Conservation (phyloP, 495 filamentous ascomycete species). For the Neurospora sp. region DNA sequence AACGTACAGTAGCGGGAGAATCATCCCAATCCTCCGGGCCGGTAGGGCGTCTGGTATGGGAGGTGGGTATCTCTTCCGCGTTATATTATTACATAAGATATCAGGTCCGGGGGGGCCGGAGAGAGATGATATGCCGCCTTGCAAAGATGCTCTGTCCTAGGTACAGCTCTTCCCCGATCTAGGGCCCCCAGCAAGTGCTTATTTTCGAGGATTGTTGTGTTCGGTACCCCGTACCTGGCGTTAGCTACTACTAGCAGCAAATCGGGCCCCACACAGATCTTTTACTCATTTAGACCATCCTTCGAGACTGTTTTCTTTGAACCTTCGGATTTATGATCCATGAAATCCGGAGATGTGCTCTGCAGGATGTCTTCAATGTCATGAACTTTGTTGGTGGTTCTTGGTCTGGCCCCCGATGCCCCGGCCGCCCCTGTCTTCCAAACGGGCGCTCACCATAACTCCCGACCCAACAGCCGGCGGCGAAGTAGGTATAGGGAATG, state of each 20-base stretch:
- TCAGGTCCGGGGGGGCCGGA: no score
- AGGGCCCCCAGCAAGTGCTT: neutral
- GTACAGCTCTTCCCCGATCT: neutral
- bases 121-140: no score
- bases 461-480: neutral
- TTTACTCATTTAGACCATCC: neutral
- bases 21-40: neutral
- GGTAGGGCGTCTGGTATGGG: neutral
- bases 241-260: neutral
- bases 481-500: neutral
- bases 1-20: neutral
- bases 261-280: neutral
- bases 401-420: neutral
- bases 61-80: neutral
- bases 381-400: neutral
- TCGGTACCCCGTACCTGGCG: neutral
- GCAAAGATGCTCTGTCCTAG: no score
- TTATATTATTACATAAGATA: neutral
- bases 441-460: neutral
- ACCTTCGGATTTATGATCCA: neutral
- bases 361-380: neutral
- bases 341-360: neutral
- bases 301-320: neutral
- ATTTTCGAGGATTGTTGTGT: neutral
- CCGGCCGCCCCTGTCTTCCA: no score